Conservation (phyloP, 2,329 filamentous ascomycete genomes). For the Botrytis sinoallii region DNA sequence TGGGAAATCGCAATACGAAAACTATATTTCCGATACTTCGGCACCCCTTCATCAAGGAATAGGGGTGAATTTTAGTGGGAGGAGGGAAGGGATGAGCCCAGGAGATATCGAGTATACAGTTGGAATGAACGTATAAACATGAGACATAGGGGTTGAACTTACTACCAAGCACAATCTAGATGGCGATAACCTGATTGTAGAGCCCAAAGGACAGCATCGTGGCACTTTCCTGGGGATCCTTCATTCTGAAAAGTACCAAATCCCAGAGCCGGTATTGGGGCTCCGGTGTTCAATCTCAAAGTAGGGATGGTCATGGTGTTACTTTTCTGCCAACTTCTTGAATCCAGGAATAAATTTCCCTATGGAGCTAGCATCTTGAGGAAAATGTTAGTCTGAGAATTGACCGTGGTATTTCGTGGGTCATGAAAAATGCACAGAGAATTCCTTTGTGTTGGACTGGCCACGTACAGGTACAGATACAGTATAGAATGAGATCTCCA, state of each 20-base stretch:
- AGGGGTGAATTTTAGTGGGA: neutral
- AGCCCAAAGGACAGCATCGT: constrained; percentile 52
- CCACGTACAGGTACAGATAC: neutral
- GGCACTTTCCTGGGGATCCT: constrained; percentile 42
- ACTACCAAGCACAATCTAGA: constrained; percentile 69
- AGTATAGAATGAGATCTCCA: neutral
- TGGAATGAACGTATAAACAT: constrained; percentile 7
- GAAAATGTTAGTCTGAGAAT: neutral
- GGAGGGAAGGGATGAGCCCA: neutral
- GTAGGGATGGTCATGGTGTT: constrained; percentile 11
- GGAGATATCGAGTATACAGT: constrained; percentile 35
- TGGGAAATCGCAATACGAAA: neutral
- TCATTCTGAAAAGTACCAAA: constrained; percentile 41
- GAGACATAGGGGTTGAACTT: constrained; percentile 21
- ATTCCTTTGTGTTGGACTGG: neutral
- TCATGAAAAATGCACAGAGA: neutral
- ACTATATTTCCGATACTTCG: neutral
- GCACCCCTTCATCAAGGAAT: neutral
- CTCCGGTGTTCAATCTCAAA: constrained; percentile 37
- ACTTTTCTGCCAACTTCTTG: neutral
- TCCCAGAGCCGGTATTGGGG: constrained; percentile 42
- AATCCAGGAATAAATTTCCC: constrained; percentile 8
- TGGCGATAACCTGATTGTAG: constrained; percentile 63
- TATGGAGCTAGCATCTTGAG: neutral
- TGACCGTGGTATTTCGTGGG: neutral